Percentiles rank a stretch among this genome's conserved stretches.
Evolutionary conservation across 176 grass and related monocot genomes (phyloP).

Genomic region (Lolium multiflorum): DNA sequence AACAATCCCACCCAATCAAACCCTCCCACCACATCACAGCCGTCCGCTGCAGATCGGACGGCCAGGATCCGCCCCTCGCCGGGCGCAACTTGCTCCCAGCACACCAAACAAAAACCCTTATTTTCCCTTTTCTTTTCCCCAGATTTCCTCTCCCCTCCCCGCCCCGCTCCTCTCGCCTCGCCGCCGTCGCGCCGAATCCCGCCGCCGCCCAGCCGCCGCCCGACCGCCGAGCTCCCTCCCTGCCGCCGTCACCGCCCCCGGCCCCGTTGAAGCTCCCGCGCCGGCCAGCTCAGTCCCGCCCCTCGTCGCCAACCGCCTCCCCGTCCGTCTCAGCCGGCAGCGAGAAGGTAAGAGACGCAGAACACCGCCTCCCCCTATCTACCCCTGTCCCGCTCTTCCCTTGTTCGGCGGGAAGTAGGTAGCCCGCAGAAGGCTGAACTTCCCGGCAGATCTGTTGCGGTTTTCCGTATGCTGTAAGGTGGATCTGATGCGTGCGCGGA

Average conservation of each 20-base stretch:
- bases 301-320: not conserved
- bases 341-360: not conserved
- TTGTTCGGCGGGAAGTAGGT: not conserved
- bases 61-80: not conserved
- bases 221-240: not conserved
- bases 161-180: not conserved
- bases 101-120: conserved; percentile 31
- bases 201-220: not conserved
- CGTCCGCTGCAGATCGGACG: conserved; percentile 11
- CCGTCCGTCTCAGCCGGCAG: not conserved
- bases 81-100: conserved; percentile 31
- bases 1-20: conserved; percentile 24
- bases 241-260: not conserved
- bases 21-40: not conserved
- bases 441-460: conserved; percentile 10
- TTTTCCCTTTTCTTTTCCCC: conserved; percentile 35
- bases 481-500: not conserved
- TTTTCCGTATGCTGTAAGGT: not conserved
- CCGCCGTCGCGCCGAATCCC: conserved; percentile 30
- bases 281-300: not conserved
- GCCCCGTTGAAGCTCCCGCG: not conserved
- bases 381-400: not conserved
- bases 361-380: not conserved
- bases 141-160: conserved; percentile 39
- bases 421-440: not conserved